Conservation (phyloP, 2,329 filamentous ascomycete species). For the Gremmenia infestans region DNA sequence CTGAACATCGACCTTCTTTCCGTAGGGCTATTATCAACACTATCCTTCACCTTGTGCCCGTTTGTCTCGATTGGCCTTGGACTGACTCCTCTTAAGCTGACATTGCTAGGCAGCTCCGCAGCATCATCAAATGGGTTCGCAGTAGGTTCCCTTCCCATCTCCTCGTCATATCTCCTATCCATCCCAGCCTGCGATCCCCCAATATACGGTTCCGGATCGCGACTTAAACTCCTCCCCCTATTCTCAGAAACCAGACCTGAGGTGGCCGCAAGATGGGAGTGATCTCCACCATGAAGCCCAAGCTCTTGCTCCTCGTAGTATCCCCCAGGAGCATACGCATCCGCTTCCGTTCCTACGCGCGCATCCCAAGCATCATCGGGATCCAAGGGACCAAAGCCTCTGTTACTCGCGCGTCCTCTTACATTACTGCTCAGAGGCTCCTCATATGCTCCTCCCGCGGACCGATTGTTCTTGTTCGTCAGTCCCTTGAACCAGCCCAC, state of each 20-base stretch:
- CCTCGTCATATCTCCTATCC: conserved; percentile 41
- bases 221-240: conserved; percentile 38
- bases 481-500: conserved; percentile 68
- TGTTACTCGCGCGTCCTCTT: conserved; percentile 38
- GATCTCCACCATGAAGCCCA: conserved; percentile 41
- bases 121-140: conserved; percentile 67
- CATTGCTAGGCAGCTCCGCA: conserved; percentile 51
- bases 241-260: conserved; percentile 38
- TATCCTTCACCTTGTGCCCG: conserved; percentile 24
- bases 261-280: conserved; percentile 46
- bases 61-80: conserved; percentile 61
- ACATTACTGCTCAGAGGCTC: conserved; percentile 39
- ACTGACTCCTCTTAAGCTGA: conserved; percentile 65
- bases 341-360: conserved; percentile 69
- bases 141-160: conserved; percentile 36
- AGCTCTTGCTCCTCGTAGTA: conserved; percentile 78
- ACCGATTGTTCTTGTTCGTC: conserved; percentile 60
- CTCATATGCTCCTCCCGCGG: conserved; percentile 69
- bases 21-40: conserved; percentile 53
- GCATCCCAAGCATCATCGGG: conserved; percentile 85
- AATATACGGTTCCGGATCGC: conserved; percentile 39
- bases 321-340: conserved; percentile 52
- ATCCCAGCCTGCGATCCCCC: conserved; percentile 36
- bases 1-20: conserved; percentile 66
- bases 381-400: conserved; percentile 65